These are phyloP conservation scores for Podospora fimiseda DNA, from an alignment of 495 filamentous ascomycete genomes.

Conservation along the genomic window DNA sequence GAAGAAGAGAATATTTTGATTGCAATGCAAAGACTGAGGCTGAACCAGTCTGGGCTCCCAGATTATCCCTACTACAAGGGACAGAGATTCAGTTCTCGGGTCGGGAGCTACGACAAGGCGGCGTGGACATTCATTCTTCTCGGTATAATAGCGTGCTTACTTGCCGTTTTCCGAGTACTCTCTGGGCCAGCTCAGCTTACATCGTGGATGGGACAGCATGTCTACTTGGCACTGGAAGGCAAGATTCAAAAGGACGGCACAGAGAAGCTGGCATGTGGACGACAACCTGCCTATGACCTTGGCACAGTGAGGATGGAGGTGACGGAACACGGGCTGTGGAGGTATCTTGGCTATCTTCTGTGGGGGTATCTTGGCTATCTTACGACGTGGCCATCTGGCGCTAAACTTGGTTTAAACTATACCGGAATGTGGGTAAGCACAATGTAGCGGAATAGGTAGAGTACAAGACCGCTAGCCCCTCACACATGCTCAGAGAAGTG, in stretches of 20 bases:
- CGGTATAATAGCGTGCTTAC: not conserved
- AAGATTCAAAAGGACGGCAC: not conserved
- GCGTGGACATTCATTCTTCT: not conserved
- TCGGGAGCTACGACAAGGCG: not conserved
- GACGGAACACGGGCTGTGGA: too few species aligned
- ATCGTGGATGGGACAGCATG: slow-evolving; percentile 11
- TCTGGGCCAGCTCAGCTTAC: slow-evolving; percentile 2
- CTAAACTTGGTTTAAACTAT: too few species aligned
- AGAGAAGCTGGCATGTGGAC: slow-evolving; percentile 2
- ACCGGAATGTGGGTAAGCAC: too few species aligned
- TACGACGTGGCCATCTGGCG: too few species aligned
- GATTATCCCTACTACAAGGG: slow-evolving; percentile 5
- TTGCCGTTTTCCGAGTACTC: not conserved
- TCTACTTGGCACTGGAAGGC: slow-evolving; percentile 4
- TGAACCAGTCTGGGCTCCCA: too few species aligned
- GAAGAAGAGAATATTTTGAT: too few species aligned
- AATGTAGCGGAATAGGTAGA: too few species aligned
- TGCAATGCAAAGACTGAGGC: too few species aligned
- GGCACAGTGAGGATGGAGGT: not conserved
- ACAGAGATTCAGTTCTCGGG: not conserved
- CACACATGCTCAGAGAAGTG: too few species aligned
- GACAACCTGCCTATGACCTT: not conserved
- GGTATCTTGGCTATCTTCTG: too few species aligned
- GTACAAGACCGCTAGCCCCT: too few species aligned
- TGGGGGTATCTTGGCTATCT: too few species aligned